Evolutionary conservation across 2,329 filamentous ascomycete genomes (phyloP), one percentile per base, ranked within the genome.

Genomic region (Didymella pinodella): DNA sequence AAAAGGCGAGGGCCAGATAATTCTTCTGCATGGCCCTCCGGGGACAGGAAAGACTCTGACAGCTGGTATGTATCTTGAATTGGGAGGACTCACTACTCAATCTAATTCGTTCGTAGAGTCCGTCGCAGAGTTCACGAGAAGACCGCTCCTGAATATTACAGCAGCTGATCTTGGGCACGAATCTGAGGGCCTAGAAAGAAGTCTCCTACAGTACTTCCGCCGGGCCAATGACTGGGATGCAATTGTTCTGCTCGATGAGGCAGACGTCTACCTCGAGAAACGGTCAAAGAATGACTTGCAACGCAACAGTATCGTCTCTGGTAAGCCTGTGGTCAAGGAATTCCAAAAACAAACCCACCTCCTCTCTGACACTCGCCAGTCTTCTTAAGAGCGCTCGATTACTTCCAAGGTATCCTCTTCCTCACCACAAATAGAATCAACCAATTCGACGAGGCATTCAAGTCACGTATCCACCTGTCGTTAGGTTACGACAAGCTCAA

Each of bases 1-100:
- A 22, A 69, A 69, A 22, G 66, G 66, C 4, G 59, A 64, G 16
- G 66, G 66, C 2, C 60, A 66, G 4, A 61, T 69, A 3, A 43
- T 69, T 8, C 58, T 67, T 20, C 51, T 66, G 6, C 65, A 68
- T 78, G 94, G 94, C 0, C 93, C 93, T 6, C 95, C 94, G 1
- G 94, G 94, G 76, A 97, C 94, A 6, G 94, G 95, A 69, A 98
- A 98, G 83, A 98, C 94, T 2, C 83, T 98, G 10, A 67, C 75
- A n/a, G 66, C 74, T 29, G 75, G 73, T 74, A 59, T 41, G 62
- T 59, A 31, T n/a, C 11, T 43, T 31, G 26, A 28, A 36, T 18
- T 36, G 1, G 31, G 2, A 12, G 12, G 14, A 16, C 20, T 43
- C 6, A 4, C 18, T 8, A 5, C 18, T 22, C 20, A 29, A 12